phyloP scores from a whole-genome alignment of 2,329 filamentous ascomycete species.

The Mollisiaceae sp. region DNA sequence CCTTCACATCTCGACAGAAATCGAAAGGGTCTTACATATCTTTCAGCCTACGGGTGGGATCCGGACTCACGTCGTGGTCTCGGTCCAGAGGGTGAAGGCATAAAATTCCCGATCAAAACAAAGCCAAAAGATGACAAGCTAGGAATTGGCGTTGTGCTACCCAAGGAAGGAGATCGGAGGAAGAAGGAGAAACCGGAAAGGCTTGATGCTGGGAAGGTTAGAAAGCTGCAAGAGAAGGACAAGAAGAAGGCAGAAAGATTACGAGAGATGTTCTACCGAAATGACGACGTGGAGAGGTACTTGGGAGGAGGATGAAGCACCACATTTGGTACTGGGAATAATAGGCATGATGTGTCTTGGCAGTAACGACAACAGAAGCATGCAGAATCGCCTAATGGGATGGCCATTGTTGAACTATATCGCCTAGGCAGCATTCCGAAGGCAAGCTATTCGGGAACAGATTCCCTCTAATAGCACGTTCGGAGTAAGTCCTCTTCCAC shows the following conservation, averaged over 20 bases:
- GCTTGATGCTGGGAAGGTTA: constrained; percentile 73
- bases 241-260: constrained; percentile 67
- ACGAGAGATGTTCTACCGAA: constrained; percentile 73
- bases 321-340: not conserved
- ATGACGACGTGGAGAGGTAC: constrained; percentile 78
- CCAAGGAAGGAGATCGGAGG: constrained; percentile 43
- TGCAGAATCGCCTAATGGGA: not conserved
- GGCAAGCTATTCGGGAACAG: not conserved
- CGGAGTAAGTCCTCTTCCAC: not conserved
- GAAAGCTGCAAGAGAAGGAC: constrained; percentile 64
- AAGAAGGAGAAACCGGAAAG: constrained; percentile 52
- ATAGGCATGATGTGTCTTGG: not conserved
- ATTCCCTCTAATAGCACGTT: not conserved
- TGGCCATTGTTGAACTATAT: not conserved
- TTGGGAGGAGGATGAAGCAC: constrained; percentile 31
- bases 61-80: constrained; percentile 75
- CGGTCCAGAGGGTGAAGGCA: constrained; percentile 70
- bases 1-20: constrained; percentile 74
- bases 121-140: constrained; percentile 73
- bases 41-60: constrained; percentile 74
- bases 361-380: not conserved
- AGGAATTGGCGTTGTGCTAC: constrained; percentile 67
- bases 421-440: too few relatives aligned
- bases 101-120: constrained; percentile 75
- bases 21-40: constrained; percentile 70